Evolutionary conservation across 179 eudicot species (phyloP), one percentile per base, ranked within the genome.

Genomic region (Beta lomatogona): DNA sequence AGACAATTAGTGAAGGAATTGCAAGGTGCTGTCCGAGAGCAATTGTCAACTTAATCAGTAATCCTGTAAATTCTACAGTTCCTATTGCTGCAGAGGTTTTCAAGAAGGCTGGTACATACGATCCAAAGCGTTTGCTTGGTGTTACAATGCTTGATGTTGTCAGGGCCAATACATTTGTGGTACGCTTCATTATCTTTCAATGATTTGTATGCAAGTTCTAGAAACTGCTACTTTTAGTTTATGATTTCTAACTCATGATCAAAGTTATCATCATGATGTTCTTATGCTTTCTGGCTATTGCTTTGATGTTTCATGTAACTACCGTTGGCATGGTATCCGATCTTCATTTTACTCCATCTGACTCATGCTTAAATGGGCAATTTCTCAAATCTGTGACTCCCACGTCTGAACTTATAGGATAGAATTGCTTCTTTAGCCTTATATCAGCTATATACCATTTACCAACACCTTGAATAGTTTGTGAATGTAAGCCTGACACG

Each of bases 81-180:
- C 91, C 99, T 0, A 94, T 95, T 87, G 99, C 99, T 61, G 98
- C 99, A 15, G 97, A 95, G 88, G 97, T 95, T 75, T 95, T 95
- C 89, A 95, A 94, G 90, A 94, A 91, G 82, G 94, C 99, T 21
- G 97, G 98, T 46, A 94, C 90, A 65, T 95, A 95, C 83, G 97
- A 95, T 83, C 98, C 98, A 3, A 95, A 95, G 86, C 90, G 91
- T 54, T 91, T 95, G 64, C 80, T 94, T 53, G 99, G 99, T 72
- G 99, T 95, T 45, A 95, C 99, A 11, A 95, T 86, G 93, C 97
- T 95, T 63, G 99, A 95, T 86, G 99, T 94, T 79, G 98, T 95
- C 78, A 89, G 99, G 86, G 99, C 99, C 80, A 95, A 94, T 53
- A 95, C 99, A 46, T 95, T 94, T 86, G 98, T 95, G 98, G 99